Evolutionary conservation across 805 yeast species (phyloP).

Genomic region (Teunomyces aglyptinius): DNA sequence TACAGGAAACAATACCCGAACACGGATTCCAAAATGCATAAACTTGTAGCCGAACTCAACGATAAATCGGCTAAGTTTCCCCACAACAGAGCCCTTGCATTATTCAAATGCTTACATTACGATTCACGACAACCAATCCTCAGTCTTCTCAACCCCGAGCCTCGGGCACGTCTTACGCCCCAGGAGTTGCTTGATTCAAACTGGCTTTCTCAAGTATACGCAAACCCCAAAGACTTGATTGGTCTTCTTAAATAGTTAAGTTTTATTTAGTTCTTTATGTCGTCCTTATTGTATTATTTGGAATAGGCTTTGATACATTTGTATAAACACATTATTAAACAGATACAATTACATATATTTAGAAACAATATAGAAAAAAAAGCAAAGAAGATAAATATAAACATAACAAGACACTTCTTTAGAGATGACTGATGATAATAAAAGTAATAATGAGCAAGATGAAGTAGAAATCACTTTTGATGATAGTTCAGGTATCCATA

Average conservation of each 20-base stretch:
- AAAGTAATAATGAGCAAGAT: slow-evolving; percentile 8
- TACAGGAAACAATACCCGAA: slow-evolving; percentile 29
- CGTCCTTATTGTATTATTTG: not conserved
- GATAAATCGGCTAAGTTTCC: slow-evolving; percentile 10
- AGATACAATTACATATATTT: slow-evolving; percentile 5
- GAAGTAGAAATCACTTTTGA: slow-evolving; percentile 12
- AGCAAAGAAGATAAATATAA: not conserved
- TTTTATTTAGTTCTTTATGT: not conserved
- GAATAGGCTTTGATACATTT: not conserved
- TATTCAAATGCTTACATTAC: slow-evolving; percentile 37
- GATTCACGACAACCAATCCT: slow-evolving; percentile 34
- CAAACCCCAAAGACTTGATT: slow-evolving; percentile 35
- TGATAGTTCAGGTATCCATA: slow-evolving; percentile 38
- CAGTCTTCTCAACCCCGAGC: slow-evolving; percentile 33
- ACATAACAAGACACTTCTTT: slow-evolving; percentile 2
- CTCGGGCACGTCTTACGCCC: slow-evolving; percentile 21
- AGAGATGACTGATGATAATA: slow-evolving; percentile 11
- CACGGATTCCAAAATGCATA: slow-evolving; percentile 10
- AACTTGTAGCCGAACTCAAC: slow-evolving; percentile 12
- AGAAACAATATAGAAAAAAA: slow-evolving; percentile 2
- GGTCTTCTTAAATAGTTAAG: not conserved
- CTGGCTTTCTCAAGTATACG: slow-evolving; percentile 41
- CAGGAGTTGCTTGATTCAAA: slow-evolving; percentile 27
- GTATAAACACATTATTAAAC: not conserved
- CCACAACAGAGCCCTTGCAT: slow-evolving; percentile 30